phyloP scores from a whole-genome alignment of 2,329 filamentous ascomycete genomes.

The Aspergillus versicolor region DNA sequence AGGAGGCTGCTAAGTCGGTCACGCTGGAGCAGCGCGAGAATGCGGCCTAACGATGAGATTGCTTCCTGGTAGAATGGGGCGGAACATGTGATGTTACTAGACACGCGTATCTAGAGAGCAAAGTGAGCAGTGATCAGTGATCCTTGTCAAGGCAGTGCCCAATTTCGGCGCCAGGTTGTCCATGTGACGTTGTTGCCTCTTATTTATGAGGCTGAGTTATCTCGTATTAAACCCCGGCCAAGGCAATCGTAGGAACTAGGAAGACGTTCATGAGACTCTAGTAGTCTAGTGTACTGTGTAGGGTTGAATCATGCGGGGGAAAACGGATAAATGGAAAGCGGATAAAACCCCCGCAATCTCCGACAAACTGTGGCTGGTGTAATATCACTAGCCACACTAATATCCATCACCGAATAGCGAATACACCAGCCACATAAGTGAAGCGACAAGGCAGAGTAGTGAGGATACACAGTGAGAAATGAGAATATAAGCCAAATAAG shows the following conservation, averaged over 20 bases:
- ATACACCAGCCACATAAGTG: too few relatives aligned
- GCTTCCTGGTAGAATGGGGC: neutral
- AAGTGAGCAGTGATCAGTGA: neutral
- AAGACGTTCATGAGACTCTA: too few relatives aligned
- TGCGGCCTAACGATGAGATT: neutral
- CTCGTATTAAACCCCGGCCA: neutral
- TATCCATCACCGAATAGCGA: too few relatives aligned
- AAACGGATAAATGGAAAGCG: neutral
- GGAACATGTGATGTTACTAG: neutral
- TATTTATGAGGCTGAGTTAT: neutral
- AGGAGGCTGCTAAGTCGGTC: constrained; percentile 28
- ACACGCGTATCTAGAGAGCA: neutral
- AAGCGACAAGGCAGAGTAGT: too few relatives aligned
- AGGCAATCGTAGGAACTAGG: neutral
- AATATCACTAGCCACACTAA: neutral
- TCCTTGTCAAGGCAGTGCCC: neutral
- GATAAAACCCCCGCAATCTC: neutral
- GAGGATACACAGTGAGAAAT: too few relatives aligned
- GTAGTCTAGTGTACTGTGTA: too few relatives aligned
- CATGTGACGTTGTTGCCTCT: neutral
- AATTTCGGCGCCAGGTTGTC: neutral
- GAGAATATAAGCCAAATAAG: too few relatives aligned
- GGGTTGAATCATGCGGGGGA: neutral
- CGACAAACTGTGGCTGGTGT: neutral
- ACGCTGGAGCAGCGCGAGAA: neutral